phyloP scores from a whole-genome alignment of 208 protist genomes.

The Leishmania aethiopica region DNA sequence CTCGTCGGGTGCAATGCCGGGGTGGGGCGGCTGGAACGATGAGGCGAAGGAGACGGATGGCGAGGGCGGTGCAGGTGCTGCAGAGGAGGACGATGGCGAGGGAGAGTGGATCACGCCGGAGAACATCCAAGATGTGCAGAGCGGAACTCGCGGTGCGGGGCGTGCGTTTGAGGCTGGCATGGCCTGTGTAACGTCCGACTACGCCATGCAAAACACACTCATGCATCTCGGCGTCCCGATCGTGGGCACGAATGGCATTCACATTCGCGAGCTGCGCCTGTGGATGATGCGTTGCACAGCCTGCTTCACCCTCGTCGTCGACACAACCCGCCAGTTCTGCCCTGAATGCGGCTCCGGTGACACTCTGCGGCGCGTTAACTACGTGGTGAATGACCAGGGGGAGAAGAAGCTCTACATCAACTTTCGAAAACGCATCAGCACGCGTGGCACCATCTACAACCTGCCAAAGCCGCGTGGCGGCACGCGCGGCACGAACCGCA shows the following conservation, averaged over 20 bases:
- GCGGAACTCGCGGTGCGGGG: constrained; percentile 17
- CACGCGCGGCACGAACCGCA: constrained; percentile 84
- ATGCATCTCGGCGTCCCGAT: constrained; percentile 92
- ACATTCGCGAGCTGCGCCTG: constrained; percentile 85
- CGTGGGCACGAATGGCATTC: constrained; percentile 85
- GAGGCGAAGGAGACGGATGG: constrained; percentile 11
- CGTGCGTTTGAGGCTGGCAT: constrained; percentile 75
- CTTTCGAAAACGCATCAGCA: constrained; percentile 81
- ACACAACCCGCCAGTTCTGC: constrained; percentile 94
- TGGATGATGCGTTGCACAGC: constrained; percentile 92
- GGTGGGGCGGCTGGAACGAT: constrained; percentile 46
- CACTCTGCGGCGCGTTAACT: constrained; percentile 91
- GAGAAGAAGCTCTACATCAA: constrained; percentile 92
- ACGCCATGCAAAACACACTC: constrained; percentile 95
- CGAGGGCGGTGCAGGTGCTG: constrained; percentile 31
- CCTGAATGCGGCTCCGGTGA: constrained; percentile 86
- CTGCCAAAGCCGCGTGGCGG: constrained; percentile 89
- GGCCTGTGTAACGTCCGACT: constrained; percentile 95
- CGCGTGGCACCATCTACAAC: constrained; percentile 88
- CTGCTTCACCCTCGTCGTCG: constrained; percentile 85
- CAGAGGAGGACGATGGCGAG: constrained; percentile 58
- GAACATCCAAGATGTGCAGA: constrained; percentile 73
- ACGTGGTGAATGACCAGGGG: constrained; percentile 83
- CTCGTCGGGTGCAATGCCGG: constrained; percentile 14
- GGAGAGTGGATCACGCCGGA: constrained; percentile 93